These are phyloP conservation scores for Thalassiosira ordinaria DNA, from an alignment of 352 stramenopile species.

Conservation along the genomic window DNA sequence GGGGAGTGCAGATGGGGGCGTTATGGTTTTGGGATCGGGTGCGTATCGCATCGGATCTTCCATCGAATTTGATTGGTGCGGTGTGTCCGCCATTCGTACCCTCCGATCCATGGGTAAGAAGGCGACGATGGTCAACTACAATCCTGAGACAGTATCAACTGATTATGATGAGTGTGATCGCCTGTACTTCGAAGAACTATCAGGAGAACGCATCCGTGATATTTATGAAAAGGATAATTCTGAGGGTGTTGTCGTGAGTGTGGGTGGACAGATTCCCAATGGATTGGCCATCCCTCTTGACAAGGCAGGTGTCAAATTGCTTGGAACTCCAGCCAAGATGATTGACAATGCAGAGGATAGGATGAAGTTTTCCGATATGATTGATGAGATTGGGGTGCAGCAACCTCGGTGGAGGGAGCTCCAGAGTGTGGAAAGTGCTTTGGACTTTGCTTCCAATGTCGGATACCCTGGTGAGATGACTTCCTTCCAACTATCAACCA, in stretches of 20 bases:
- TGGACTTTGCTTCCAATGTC: conserved; percentile 92
- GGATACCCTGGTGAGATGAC: conserved; percentile 83
- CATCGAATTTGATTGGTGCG: conserved; percentile 98
- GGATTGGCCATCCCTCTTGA: conserved; percentile 92
- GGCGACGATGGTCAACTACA: conserved; percentile 96
- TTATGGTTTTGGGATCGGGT: conserved; percentile 95
- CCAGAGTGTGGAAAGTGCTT: conserved; percentile 89
- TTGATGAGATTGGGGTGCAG: conserved; percentile 94
- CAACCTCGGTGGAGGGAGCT: conserved; percentile 93
- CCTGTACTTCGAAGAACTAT: conserved; percentile 97
- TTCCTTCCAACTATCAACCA: neutral
- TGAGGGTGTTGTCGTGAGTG: conserved; percentile 91
- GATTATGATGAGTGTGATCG: conserved; percentile 98
- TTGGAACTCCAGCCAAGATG: conserved; percentile 89
- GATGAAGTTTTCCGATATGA: conserved; percentile 94
- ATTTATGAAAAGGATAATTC: conserved; percentile 92
- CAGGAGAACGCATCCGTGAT: conserved; percentile 91
- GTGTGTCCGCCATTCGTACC: conserved; percentile 92
- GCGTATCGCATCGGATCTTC: conserved; percentile 95
- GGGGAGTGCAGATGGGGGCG: conserved; percentile 85
- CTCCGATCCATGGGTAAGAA: conserved; percentile 91
- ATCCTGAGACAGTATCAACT: conserved; percentile 96
- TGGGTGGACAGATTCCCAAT: conserved; percentile 97
- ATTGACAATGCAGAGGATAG: conserved; percentile 95
- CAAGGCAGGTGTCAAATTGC: conserved; percentile 78